Conservation (phyloP, 805 yeast species). For the Candida montana region DNA sequence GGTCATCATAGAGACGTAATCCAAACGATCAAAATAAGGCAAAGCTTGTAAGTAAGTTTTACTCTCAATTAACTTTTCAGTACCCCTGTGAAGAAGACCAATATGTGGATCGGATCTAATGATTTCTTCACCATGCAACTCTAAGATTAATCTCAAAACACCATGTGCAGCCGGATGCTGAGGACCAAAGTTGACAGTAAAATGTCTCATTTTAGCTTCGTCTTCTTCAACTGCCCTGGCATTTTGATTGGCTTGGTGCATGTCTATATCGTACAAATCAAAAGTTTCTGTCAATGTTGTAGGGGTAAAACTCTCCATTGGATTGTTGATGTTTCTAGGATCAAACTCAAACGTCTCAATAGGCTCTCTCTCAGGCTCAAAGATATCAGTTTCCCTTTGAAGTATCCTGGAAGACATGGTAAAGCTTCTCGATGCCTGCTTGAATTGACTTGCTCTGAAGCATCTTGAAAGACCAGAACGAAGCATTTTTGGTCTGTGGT, state of each 20-base stretch:
- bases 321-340: slow-evolving; percentile 30
- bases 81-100: slow-evolving; percentile 83
- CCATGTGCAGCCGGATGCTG: slow-evolving; percentile 97
- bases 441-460: slow-evolving; percentile 1
- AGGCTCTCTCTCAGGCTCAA: slow-evolving; percentile 18
- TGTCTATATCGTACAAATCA: slow-evolving; percentile 35
- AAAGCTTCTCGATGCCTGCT: slow-evolving; percentile 1
- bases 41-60: slow-evolving; percentile 85
- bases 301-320: slow-evolving; percentile 34
- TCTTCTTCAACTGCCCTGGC: slow-evolving; percentile 20
- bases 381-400: slow-evolving; percentile 21
- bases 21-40: slow-evolving; percentile 85
- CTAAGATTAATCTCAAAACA: slow-evolving; percentile 79
- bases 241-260: slow-evolving; percentile 23
- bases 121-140: slow-evolving; percentile 84
- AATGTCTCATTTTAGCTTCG: slow-evolving; percentile 62
- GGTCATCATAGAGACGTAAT: slow-evolving; percentile 85
- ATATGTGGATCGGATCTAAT: slow-evolving; percentile 86
- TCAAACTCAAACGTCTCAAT: slow-evolving; percentile 13
- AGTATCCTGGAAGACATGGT: background rate
- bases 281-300: slow-evolving; percentile 25
- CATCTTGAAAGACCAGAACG: slow-evolving; percentile 5
- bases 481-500: slow-evolving; percentile 6
- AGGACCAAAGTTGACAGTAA: slow-evolving; percentile 87
- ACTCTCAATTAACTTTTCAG: slow-evolving; percentile 81